Percentiles rank a stretch among this genome's conserved stretches.
Evolutionary conservation across 129 eudicot genomes (phyloP).

Genomic region (Centella asiatica): DNA sequence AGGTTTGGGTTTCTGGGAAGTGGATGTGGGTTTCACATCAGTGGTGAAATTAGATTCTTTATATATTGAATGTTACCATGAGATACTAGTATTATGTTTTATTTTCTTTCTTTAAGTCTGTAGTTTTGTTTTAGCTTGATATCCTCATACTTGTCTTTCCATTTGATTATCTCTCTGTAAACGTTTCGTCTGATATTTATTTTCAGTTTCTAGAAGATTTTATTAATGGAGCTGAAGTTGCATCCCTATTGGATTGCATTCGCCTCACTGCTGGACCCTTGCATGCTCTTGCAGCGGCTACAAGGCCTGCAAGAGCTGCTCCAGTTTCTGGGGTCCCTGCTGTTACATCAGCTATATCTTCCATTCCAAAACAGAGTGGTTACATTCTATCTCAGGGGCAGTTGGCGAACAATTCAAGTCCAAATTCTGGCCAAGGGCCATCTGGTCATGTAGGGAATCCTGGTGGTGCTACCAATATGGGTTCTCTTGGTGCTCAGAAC

Average conservation of each 20-base stretch:
- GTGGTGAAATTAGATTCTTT: not conserved
- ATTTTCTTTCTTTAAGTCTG: not conserved
- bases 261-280: slow-evolving; percentile 97
- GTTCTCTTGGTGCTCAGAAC: slow-evolving; percentile 37
- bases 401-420: slow-evolving; percentile 31
- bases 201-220: slow-evolving; percentile 92
- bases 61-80: no score
- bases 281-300: slow-evolving; percentile 97
- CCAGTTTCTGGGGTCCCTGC: slow-evolving; percentile 84
- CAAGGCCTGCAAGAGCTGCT: slow-evolving; percentile 97
- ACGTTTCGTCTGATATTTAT: not conserved
- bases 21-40: no score
- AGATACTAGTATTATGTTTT: not conserved
- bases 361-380: slow-evolving; percentile 41
- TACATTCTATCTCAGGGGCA: slow-evolving; percentile 37
- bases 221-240: slow-evolving; percentile 91
- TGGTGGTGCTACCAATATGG: slow-evolving; percentile 23
- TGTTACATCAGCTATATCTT: slow-evolving; percentile 37
- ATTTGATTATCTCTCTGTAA: not conserved
- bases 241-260: slow-evolving; percentile 93
- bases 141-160: not conserved
- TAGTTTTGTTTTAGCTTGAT: not conserved
- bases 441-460: slow-evolving; percentile 38
- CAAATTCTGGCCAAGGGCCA: slow-evolving; percentile 34
- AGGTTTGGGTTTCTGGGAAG: no score